A percentile compares a stretch with the other conserved stretches of the same genome.
Evolutionary conservation across 2,329 filamentous ascomycete genomes (phyloP).

Genomic region (Fusarium buharicum): DNA sequence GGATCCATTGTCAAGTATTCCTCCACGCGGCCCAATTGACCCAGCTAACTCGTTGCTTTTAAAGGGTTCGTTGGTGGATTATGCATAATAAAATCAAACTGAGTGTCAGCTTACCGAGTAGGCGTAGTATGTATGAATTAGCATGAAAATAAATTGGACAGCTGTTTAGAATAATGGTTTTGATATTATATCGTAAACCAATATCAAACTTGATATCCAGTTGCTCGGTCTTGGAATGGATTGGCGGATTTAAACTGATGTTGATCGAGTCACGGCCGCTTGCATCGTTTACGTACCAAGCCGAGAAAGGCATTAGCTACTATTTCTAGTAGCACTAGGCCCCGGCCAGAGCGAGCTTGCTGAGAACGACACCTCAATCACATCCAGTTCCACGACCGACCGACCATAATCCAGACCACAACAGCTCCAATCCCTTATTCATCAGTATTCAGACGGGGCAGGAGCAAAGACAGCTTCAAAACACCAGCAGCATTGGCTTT

Average conservation of each 20-base stretch:
- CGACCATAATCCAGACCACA: conserved; percentile 16
- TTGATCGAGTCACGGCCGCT: conserved; percentile 32
- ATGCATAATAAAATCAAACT: not conserved
- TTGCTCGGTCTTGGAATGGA: conserved; percentile 21
- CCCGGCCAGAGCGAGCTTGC: conserved; percentile 30
- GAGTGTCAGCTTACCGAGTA: no score
- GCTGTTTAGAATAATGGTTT: not conserved
- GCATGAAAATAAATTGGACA: not conserved
- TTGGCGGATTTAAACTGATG: conserved; percentile 8
- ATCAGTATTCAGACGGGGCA: not conserved
- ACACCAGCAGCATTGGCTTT: conserved; percentile 16
- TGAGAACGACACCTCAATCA: conserved; percentile 32
- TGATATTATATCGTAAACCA: not conserved
- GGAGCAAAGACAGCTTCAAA: not conserved
- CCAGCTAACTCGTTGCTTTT: conserved; percentile 11
- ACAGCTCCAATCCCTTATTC: conserved; percentile 8
- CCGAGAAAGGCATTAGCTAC: not conserved
- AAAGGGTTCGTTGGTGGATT: not conserved
- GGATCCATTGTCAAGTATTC: not conserved
- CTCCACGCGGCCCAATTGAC: conserved; percentile 26
- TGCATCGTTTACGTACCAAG: conserved; percentile 29
- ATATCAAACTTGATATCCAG: not conserved
- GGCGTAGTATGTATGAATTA: not conserved
- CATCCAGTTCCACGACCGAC: conserved; percentile 18
- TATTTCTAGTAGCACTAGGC: not conserved